phyloP scores from a whole-genome alignment of 2,329 filamentous ascomycete species.

The Claviceps capensis region DNA sequence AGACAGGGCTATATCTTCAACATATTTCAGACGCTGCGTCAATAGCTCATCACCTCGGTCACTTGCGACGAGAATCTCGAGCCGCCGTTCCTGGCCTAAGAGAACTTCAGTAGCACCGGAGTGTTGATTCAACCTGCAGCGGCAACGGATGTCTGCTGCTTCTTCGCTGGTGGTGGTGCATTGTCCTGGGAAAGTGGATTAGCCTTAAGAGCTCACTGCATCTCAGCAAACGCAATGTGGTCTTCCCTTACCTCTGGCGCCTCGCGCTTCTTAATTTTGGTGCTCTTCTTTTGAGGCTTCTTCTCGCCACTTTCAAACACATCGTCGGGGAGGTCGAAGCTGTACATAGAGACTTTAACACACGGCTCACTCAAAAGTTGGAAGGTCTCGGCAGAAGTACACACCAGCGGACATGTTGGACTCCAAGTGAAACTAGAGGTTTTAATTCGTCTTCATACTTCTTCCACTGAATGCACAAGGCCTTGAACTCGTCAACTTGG shows the following conservation, averaged over 20 bases:
- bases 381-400: conserved; percentile 14
- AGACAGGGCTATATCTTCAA: conserved; percentile 3
- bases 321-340: conserved; percentile 78
- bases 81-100: background rate
- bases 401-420: conserved; percentile 80
- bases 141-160: conserved; percentile 27
- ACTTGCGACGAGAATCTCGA: background rate
- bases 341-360: conserved; percentile 22
- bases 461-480: conserved; percentile 62
- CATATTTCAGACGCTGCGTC: background rate
- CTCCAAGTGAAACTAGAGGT: conserved; percentile 45
- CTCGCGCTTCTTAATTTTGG: conserved; percentile 35
- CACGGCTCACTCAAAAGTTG: background rate
- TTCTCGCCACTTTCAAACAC: conserved; percentile 72
- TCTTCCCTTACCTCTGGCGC: conserved; percentile 29
- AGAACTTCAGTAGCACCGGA: background rate
- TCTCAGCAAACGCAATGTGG: conserved; percentile 2
- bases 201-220: conserved; percentile 11
- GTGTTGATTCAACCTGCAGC: conserved; percentile 21
- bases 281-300: conserved; percentile 47
- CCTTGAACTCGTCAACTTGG: conserved; percentile 77
- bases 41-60: background rate
- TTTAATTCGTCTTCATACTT: conserved; percentile 64
- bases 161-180: conserved; percentile 25
- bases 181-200: conserved; percentile 20